Evolutionary conservation across 176 grass and related monocot genomes (phyloP).

Genomic region (Cenchrus fungigraminus): DNA sequence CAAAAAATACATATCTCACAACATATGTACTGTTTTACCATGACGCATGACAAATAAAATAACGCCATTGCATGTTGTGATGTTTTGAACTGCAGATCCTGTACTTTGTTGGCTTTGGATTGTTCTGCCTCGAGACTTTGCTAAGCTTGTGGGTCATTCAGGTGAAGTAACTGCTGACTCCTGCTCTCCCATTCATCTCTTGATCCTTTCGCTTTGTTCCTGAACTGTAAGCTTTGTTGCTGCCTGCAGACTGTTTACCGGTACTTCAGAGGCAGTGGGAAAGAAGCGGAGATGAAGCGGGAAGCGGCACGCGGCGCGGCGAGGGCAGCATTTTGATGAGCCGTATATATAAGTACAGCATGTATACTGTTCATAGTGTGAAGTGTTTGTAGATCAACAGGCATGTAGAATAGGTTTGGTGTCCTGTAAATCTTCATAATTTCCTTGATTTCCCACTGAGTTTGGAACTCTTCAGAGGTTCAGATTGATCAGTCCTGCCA

Average conservation of each 20-base stretch:
- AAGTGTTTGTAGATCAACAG: background rate
- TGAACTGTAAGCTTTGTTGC: background rate
- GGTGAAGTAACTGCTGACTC: constrained; percentile 35
- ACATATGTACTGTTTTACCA: no score
- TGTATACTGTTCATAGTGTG: background rate
- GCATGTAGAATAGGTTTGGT: background rate
- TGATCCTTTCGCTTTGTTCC: background rate
- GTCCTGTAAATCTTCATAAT: background rate
- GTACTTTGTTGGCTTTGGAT: constrained; percentile 70
- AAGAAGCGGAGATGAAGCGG: constrained; percentile 59
- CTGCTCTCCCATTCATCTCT: background rate
- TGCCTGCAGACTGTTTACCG: constrained; percentile 57
- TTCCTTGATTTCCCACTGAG: background rate
- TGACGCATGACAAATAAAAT: background rate
- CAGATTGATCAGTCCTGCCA: background rate
- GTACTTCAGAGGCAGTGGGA: constrained; percentile 74
- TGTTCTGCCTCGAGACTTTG: constrained; percentile 64
- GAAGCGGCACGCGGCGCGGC: constrained; percentile 51
- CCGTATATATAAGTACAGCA: background rate
- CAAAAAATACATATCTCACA: background rate
- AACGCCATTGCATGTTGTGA: background rate
- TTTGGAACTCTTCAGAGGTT: background rate
- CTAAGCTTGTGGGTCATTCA: constrained; percentile 79
- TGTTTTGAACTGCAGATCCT: constrained; percentile 55
- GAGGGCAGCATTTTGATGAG: constrained; percentile 59